Conservation (phyloP, 2,329 filamentous ascomycete genomes). For the Shiraia bambusicola region DNA sequence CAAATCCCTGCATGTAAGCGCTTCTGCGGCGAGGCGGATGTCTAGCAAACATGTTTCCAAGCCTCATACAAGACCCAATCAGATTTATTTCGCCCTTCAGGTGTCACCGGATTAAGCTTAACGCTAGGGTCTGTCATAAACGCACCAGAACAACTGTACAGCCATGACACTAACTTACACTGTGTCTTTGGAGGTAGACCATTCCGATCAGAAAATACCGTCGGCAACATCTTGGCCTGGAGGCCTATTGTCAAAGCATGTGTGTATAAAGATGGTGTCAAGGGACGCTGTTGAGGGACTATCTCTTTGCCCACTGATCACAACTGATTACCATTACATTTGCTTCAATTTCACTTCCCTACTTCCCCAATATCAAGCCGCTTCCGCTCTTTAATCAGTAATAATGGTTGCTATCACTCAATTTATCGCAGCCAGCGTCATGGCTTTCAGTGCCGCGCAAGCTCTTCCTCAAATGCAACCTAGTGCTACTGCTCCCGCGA, state of each 20-base stretch:
- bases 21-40: conserved; percentile 14
- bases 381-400: conserved; percentile 24
- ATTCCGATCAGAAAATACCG: conserved; percentile 9
- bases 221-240: background rate
- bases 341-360: conserved; percentile 20
- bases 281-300: conserved; percentile 7
- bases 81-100: conserved; percentile 14
- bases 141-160: conserved; percentile 11
- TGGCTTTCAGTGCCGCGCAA: conserved; percentile 31
- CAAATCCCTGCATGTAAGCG: conserved; percentile 12
- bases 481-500: conserved; percentile 10
- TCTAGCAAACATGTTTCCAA: conserved; percentile 8
- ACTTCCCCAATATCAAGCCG: conserved; percentile 15
- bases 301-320: conserved; percentile 33
- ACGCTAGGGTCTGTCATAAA: conserved; percentile 5
- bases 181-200: conserved; percentile 6
- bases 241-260: background rate
- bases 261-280: conserved; percentile 31
- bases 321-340: conserved; percentile 24
- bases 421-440: conserved; percentile 36
- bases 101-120: conserved; percentile 15
- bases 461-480: conserved; percentile 30
- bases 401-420: conserved; percentile 42
- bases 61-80: conserved; percentile 10
- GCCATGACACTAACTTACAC: conserved; percentile 1